Evolutionary conservation across 2,329 filamentous ascomycete genomes (phyloP), one percentile per base, ranked within the genome.

Genomic region (Neurospora crassa): DNA sequence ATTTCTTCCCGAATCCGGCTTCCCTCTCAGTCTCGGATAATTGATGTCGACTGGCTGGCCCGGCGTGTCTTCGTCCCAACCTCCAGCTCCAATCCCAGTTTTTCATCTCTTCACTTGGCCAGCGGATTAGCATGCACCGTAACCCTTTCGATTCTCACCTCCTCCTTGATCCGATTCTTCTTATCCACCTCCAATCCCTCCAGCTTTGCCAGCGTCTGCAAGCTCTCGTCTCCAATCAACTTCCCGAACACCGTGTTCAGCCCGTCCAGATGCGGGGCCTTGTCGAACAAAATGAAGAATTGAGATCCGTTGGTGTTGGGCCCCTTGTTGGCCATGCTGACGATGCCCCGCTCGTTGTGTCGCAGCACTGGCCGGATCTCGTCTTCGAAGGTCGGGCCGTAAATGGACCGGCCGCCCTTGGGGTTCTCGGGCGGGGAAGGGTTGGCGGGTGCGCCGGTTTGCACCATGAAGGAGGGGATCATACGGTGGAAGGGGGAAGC

Each of bases 161-260:
- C 74, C 78, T 91, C 86, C 81, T 89, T 89, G 0, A 92, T 92
- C 68, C 92, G 83, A 76, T 86, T 90, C 85, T 95, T 96, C 83
- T 90, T 91, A 80, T 96, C 93, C 68, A 94, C 88, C 74, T 89
- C 87, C 24, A 92, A 80, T 29, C 82, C 85, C 83, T 96, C 92
- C 77, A 96, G 85, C 79, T 88, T 89, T 70, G 89, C 88, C 76
- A 96, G 81, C 5, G 91, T 92, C 43, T 84, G 87, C 68, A 89
- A 77, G 71, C 87, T 86, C 67, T 89, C 88, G 75, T 91, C 89
- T 45, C 87, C 89, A 71, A 91, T 84, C 42, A 95, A 84, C 79
- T 90, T 90, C 12, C 92, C 92, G 81, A 96, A 95, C 1, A 95
- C 90, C 0, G 92, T 94, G 78, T 96, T 96, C 79, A 93, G 87